Base-by-base conservation (phyloP, 2,329 filamentous ascomycete genomes). In the Neopestalotiopsis rosae region DNA sequence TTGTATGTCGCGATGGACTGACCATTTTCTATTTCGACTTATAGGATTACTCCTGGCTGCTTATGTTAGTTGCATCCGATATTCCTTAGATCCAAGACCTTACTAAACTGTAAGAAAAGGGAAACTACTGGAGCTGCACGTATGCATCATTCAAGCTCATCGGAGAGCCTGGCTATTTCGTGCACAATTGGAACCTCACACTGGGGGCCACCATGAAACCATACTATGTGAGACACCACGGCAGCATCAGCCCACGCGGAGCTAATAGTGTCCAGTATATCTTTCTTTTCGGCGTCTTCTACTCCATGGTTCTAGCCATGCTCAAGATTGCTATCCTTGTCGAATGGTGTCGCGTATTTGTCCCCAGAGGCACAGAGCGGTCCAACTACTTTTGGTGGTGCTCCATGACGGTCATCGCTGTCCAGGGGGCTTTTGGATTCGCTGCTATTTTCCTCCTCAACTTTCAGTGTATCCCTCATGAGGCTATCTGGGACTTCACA, bases 251-350 rank as follows among this genome's bases (percentile, higher is more conserved):
- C 9, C 5, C 1, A 42, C 32, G 6, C 20, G 4, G 6, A 2
- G 20, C 34, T 42, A 9, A 49, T 17, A 1, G 14, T 24, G 1
- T 52, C 1, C 64, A 79, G 76, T 72, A 74, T 24, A 74, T 81
- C 40, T 74, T 79, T 20, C 12, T 66, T 3, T 20, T 58, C 49
- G 79, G 80, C 58, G 72, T 72, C 69, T 78, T 72, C 68, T 83
- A 83, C 70, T 78, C 76, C 0, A 74, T 76, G 42, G 74, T 76
- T 20, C 76, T 83, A 0, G 78, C 79, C 0, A 72, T 81, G 5
- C 72, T 84, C 65, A 84, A 84, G 68, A 75, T 75, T 2, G 79
- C 80, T 28, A 83, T 85, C 59, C 76, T 84, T n/a, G 57, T 82
- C 10, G 80, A 84, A 64, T 84, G 82, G 82, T 75, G 74, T 14